Evolutionary conservation across 345 rosid genomes (phyloP).

Genomic region (Sisymbrium irio): DNA sequence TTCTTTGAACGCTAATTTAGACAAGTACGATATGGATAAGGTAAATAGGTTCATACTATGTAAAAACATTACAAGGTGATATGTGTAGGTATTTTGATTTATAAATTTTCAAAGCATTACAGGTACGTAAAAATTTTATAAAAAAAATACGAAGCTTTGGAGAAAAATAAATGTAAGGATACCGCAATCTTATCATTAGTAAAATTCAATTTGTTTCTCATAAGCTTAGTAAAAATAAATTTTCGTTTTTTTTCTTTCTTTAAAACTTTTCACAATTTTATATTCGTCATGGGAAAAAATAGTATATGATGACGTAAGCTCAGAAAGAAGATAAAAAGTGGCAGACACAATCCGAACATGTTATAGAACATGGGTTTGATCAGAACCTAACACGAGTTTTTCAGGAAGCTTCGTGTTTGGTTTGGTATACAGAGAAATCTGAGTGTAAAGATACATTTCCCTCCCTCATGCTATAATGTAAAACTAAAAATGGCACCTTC

Average conservation of each 20-base stretch:
- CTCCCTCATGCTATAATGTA: slow-evolving; percentile 18
- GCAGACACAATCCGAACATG: slow-evolving; percentile 41
- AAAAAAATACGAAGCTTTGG: neutral
- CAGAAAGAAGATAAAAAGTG: slow-evolving; percentile 27
- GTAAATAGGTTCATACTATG: neutral
- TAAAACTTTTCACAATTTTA: neutral
- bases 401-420: slow-evolving; percentile 33
- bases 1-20: neutral
- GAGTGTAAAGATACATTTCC: slow-evolving; percentile 38
- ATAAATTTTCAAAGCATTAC: neutral
- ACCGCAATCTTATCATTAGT: neutral
- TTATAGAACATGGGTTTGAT: slow-evolving; percentile 44
- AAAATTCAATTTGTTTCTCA: neutral
- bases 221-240: neutral
- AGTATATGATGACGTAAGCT: slow-evolving; percentile 9
- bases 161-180: neutral
- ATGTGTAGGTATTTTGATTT: neutral
- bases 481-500: slow-evolving; percentile 14
- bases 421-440: slow-evolving; percentile 34
- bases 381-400: slow-evolving; percentile 28
- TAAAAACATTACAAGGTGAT: neutral
- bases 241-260: neutral
- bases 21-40: neutral
- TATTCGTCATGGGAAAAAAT: neutral
- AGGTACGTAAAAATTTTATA: neutral